Conservation (phyloP, 1,284 basidiomycete genomes). For the Ustilago bromivora region DNA sequence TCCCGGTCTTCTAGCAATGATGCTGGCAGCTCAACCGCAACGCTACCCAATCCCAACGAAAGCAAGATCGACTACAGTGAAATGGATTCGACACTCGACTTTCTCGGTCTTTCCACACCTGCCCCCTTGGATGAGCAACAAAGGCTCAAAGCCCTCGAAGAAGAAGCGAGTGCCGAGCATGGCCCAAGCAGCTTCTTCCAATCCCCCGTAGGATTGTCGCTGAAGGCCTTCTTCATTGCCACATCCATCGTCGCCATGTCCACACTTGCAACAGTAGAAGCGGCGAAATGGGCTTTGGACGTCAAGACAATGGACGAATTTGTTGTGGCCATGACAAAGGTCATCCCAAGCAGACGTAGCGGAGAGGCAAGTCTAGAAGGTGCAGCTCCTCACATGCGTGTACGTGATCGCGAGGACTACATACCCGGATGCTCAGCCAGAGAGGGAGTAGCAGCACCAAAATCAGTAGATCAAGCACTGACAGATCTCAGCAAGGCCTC, state of each 20-base stretch:
- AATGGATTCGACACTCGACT: slow-evolving; percentile 52
- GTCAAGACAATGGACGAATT: slow-evolving; percentile 53
- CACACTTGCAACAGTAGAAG: slow-evolving; percentile 29
- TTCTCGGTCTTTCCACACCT: slow-evolving; percentile 41
- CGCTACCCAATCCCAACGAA: slow-evolving; percentile 12
- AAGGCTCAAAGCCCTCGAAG: slow-evolving; percentile 23
- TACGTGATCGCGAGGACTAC: slow-evolving; percentile 9
- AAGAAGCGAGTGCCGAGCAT: slow-evolving; percentile 1
- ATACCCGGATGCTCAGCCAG: background rate
- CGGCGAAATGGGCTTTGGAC: slow-evolving; percentile 26
- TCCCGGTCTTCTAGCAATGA: background rate
- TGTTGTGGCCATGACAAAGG: slow-evolving; percentile 42
- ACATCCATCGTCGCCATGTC: slow-evolving; percentile 37
- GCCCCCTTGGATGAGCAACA: slow-evolving; percentile 35
- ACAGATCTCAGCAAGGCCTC: slow-evolving; percentile 39
- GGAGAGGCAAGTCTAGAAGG: slow-evolving; percentile 20
- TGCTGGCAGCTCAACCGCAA: slow-evolving; percentile 6
- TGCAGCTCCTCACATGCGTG: slow-evolving; percentile 41
- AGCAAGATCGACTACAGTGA: slow-evolving; percentile 46
- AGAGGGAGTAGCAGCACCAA: slow-evolving; percentile 11
- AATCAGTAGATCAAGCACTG: slow-evolving; percentile 37
- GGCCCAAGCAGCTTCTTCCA: slow-evolving; percentile 28
- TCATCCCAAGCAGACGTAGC: slow-evolving; percentile 27
- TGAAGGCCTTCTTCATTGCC: slow-evolving; percentile 51
- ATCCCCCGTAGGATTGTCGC: slow-evolving; percentile 43